Percentiles rank a stretch among this genome's conserved stretches.
Evolutionary conservation across 139 green algal species (phyloP).

Genomic region (Volvox africanus): DNA sequence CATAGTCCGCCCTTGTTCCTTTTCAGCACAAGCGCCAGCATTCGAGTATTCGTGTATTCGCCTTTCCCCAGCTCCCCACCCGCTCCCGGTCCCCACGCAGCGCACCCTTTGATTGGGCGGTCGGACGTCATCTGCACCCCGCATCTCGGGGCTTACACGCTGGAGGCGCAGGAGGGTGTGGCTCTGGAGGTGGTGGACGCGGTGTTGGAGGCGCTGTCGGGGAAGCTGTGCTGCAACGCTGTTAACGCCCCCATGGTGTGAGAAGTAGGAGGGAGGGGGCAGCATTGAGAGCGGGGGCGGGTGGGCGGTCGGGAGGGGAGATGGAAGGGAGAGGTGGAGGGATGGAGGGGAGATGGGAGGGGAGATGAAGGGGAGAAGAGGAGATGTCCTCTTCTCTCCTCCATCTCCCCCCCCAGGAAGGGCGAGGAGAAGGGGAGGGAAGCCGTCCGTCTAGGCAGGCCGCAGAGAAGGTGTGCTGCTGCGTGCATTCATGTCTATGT

Average conservation of each 20-base stretch:
- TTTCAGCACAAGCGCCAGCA: no score
- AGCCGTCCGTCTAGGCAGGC: no score
- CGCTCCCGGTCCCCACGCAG: constrained; percentile 30
- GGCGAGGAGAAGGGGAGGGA: no score
- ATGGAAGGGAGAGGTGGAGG: no score
- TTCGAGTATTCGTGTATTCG: no score
- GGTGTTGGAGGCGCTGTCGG: constrained; percentile 89
- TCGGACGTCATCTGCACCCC: constrained; percentile 94
- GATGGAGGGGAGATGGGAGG: constrained; percentile 81
- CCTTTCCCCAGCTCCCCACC: neutral
- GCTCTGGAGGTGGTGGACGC: constrained; percentile 96
- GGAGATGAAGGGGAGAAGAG: no score
- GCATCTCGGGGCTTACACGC: constrained; percentile 93
- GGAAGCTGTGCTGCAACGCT: constrained; percentile 88
- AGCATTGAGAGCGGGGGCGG: neutral
- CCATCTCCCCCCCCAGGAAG: no score
- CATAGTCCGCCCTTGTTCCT: no score
- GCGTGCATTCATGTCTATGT: no score
- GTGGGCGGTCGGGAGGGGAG: constrained; percentile 53
- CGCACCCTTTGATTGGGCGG: constrained; percentile 83
- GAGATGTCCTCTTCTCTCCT: no score
- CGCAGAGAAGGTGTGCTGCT: no score
- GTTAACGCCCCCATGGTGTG: constrained; percentile 93
- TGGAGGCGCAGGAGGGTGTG: constrained; percentile 95
- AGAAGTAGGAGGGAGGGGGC: no score